Base-by-base conservation (phyloP, 176 grass and related monocot genomes). In the Aegilops speltoides region DNA sequence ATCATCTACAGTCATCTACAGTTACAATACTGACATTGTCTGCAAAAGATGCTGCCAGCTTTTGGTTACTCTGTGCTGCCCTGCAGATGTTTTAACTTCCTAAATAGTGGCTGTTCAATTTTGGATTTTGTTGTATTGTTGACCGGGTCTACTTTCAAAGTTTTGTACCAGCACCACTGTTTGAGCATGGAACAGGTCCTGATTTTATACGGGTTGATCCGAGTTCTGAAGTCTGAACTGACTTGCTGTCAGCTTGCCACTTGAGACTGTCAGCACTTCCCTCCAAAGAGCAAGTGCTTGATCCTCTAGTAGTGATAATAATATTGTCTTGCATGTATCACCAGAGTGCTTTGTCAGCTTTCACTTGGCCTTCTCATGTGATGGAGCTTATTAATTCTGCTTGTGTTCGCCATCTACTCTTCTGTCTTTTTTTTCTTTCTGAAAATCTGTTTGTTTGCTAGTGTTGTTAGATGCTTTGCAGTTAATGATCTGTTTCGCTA, bases 291-390 rank as follows among this genome's bases (percentile, higher is more conserved):
- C 14, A 54, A 67, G 62, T 34, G 10, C 13, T 33, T 19, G 72
- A 65, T 66, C 26, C 20, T 65, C 73, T 26, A 26, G 73, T 26
- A 26, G 60, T 22, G 52, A 48, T 68, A 86, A 28, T 28, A 67
- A 8, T 87, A 41, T 79, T 67, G 19, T 84, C 20, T 76, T 43
- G 32, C 46, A 20, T 78, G 4, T 79, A 40, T 32, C 33, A 83
- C 20, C 79, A 67, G 45, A 59, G 43, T 80, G 23, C 25, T 83
- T 83, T 79, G 79, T 74, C 74, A 79, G 78, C 26, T 87, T 31
- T 74, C 33, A 63, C 68, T 33, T 76, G 40, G 6, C 20, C 40
- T 67, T 52, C 22, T 68, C 65, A 31, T 78, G 41, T 79, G 80
- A 59, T 67, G 33, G 79, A 34, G 43, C 80, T 75, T 80, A 19